Conservation (phyloP, 305 asterid species). For the Stenogyne calaminthoides region DNA sequence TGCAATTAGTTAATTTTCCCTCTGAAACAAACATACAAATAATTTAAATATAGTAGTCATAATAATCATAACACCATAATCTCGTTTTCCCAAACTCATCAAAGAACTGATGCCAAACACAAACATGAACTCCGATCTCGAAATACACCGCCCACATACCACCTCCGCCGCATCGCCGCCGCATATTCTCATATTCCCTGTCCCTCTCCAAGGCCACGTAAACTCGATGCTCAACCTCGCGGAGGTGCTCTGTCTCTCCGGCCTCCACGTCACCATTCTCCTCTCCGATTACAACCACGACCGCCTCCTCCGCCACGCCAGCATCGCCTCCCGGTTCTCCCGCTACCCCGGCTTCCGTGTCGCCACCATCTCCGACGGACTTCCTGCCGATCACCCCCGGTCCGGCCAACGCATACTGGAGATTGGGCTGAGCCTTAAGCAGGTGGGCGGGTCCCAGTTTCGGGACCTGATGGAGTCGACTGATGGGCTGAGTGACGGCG, state of each 20-base stretch:
- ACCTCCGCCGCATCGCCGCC: slow-evolving; percentile 15
- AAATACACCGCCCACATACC: slow-evolving; percentile 7
- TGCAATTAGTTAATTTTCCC: too few species aligned
- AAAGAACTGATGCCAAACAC: neutral
- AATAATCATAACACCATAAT: too few species aligned
- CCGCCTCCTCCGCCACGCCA: slow-evolving; percentile 44
- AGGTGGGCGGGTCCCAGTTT: slow-evolving; percentile 32
- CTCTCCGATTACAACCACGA: slow-evolving; percentile 37
- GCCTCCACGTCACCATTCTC: slow-evolving; percentile 39
- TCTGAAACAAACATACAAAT: too few species aligned
- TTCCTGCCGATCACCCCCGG: slow-evolving; percentile 41
- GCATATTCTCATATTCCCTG: slow-evolving; percentile 41
- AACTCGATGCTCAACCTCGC: slow-evolving; percentile 34
- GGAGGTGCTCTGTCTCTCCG: slow-evolving; percentile 34
- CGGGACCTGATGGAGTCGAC: slow-evolving; percentile 36
- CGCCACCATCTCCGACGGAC: slow-evolving; percentile 41
- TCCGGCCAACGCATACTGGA: slow-evolving; percentile 29
- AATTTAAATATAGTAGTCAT: too few species aligned
- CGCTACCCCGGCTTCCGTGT: slow-evolving; percentile 33
- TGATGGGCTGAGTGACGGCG: slow-evolving; percentile 22
- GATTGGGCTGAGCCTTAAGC: slow-evolving; percentile 3
- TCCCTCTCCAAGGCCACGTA: slow-evolving; percentile 41
- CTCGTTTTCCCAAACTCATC: neutral
- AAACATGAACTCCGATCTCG: neutral
- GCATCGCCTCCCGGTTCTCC: slow-evolving; percentile 32